Percentiles rank a stretch among this genome's conserved stretches.
Conservation (phyloP, 352 stramenopile genomes). For the Phytophthora cryptogea region DNA sequence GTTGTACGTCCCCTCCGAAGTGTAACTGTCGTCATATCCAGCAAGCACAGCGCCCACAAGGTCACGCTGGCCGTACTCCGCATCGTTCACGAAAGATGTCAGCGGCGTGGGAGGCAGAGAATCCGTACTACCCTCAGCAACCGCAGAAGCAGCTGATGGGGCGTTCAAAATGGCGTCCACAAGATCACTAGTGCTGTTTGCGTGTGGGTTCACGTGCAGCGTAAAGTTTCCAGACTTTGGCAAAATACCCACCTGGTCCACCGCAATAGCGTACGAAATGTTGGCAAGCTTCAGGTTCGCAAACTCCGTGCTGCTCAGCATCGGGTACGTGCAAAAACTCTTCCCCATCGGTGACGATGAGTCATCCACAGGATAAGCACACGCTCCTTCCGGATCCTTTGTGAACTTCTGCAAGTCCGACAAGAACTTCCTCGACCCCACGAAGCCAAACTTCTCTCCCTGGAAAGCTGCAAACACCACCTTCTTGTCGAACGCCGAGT, state of each 20-base stretch:
- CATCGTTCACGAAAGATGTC: constrained; percentile 75
- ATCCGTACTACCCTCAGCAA: constrained; percentile 41
- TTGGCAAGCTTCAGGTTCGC: constrained; percentile 52
- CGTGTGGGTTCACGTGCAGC: constrained; percentile 72
- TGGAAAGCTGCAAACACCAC: constrained; percentile 86
- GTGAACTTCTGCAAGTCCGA: constrained; percentile 63
- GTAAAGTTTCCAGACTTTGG: constrained; percentile 60
- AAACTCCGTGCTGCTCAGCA: constrained; percentile 73
- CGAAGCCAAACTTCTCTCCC: constrained; percentile 82
- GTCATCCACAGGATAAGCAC: constrained; percentile 44
- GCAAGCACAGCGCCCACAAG: constrained; percentile 70
- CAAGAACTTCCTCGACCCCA: constrained; percentile 80
- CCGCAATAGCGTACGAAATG: constrained; percentile 73
- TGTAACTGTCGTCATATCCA: constrained; percentile 68
- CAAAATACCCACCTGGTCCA: constrained; percentile 77
- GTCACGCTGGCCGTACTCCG: constrained; percentile 62
- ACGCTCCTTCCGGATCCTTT: constrained; percentile 52
- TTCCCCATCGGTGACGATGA: constrained; percentile 60
- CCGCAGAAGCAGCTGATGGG: constrained; percentile 46
- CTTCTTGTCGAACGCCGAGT: constrained; percentile 68
- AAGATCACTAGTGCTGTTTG: constrained; percentile 45
- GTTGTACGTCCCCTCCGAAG: constrained; percentile 53
- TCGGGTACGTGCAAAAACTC: constrained; percentile 70
- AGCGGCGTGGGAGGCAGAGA: constrained; percentile 69
- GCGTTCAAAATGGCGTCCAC: constrained; percentile 52